Conservation (phyloP, 768 basidiomycete genomes). For the Sistotremastrum suecicum region DNA sequence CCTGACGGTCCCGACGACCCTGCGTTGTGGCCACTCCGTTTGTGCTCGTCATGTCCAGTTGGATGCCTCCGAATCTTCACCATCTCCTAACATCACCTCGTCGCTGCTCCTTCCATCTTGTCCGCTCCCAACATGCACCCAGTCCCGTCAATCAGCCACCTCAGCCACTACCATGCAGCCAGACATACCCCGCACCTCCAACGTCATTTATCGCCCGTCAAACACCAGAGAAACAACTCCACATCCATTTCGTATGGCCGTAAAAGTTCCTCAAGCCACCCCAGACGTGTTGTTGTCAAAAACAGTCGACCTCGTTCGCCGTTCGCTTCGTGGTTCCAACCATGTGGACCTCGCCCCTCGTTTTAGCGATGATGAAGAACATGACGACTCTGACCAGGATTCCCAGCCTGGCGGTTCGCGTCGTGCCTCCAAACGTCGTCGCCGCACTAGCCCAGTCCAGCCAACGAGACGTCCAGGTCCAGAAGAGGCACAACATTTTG, state of each 20-base stretch:
- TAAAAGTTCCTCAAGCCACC: no score
- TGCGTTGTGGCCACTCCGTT: slow-evolving; percentile 76
- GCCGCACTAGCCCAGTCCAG: not conserved
- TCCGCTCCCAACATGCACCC: slow-evolving; percentile 23
- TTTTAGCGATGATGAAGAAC: no score
- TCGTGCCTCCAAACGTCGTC: not conserved
- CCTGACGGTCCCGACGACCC: slow-evolving; percentile 35
- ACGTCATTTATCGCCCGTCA: slow-evolving; percentile 7
- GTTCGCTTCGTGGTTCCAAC: no score
- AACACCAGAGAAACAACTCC: not conserved
- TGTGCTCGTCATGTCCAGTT: slow-evolving; percentile 42
- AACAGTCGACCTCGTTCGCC: no score
- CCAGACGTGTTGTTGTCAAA: no score
- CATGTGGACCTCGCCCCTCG: no score
- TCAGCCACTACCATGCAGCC: slow-evolving; percentile 13
- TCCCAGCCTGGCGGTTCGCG: slow-evolving; percentile 4
- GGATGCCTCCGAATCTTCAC: slow-evolving; percentile 1
- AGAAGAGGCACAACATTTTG: slow-evolving; percentile 8
- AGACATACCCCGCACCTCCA: slow-evolving; percentile 28
- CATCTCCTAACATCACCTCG: slow-evolving; percentile 7
- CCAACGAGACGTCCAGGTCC: slow-evolving; percentile 1
- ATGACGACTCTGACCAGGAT: not conserved
- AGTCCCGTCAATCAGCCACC: slow-evolving; percentile 5
- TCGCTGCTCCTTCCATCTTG: slow-evolving; percentile 15
- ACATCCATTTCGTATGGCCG: not conserved